Evolutionary conservation across 495 filamentous ascomycete species (phyloP).

Genomic region (Talaromyces wortmannii): DNA sequence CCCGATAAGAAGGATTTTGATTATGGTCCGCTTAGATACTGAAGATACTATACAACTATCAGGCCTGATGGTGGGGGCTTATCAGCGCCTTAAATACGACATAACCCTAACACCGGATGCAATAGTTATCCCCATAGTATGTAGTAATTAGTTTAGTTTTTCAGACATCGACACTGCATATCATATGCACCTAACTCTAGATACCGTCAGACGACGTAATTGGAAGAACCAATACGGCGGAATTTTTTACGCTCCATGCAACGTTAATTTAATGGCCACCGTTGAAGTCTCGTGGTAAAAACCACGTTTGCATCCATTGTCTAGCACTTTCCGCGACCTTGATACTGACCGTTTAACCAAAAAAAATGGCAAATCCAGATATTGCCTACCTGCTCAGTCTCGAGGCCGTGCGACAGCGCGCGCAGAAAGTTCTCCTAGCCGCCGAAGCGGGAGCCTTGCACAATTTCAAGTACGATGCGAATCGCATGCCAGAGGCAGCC

Average conservation of each 20-base stretch:
- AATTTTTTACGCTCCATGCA: background rate
- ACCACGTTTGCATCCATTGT: no score
- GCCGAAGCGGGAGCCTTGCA: slow-evolving; percentile 23
- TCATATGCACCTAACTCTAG: background rate
- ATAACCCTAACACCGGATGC: background rate
- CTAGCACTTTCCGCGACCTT: no score
- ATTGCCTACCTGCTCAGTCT: slow-evolving; percentile 28
- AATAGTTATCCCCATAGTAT: no score
- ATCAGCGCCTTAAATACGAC: no score
- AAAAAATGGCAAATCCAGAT: slow-evolving; percentile 3
- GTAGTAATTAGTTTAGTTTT: no score
- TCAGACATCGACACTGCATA: no score
- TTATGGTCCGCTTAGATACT: background rate
- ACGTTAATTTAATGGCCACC: no score
- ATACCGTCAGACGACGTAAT: background rate
- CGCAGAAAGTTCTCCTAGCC: slow-evolving; percentile 20
- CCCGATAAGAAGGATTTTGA: background rate
- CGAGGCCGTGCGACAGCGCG: slow-evolving; percentile 26
- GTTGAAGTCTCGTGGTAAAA: background rate
- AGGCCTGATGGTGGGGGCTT: background rate
- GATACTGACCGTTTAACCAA: no score
- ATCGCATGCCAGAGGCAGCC: slow-evolving; percentile 18
- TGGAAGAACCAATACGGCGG: no score
- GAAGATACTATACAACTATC: background rate
- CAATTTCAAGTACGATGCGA: slow-evolving; percentile 25